A percentile compares a stretch with the other conserved stretches of the same genome.
These are phyloP conservation scores for Scleroderma bovista DNA, from an alignment of 768 basidiomycete genomes.

Conservation along the genomic window DNA sequence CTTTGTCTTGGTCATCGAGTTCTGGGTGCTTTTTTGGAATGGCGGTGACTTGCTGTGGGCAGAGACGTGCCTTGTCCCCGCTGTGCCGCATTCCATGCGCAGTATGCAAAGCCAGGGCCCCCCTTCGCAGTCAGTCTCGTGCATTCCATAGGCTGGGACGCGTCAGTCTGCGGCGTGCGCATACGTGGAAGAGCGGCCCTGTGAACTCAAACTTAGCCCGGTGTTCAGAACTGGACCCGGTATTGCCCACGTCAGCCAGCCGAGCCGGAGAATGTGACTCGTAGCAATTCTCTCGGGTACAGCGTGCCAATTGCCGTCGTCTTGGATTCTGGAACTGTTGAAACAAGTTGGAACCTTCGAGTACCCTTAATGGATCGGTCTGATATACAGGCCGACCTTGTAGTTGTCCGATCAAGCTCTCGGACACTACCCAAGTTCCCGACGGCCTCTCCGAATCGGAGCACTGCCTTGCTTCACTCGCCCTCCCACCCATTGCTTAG, in stretches of 20 bases:
- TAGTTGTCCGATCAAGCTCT: neutral
- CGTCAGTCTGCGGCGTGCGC: neutral
- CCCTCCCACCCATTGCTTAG: too few species aligned
- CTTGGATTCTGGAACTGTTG: too few species aligned
- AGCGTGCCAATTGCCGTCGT: too few species aligned
- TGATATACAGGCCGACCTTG: neutral
- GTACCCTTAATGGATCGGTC: neutral
- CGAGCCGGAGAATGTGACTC: neutral
- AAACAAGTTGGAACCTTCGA: too few species aligned
- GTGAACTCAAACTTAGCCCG: neutral
- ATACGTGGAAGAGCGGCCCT: neutral
- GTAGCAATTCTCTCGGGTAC: neutral
- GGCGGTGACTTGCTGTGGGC: neutral
- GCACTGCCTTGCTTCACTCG: too few species aligned
- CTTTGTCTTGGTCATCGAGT: neutral
- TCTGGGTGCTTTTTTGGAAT: too few species aligned
- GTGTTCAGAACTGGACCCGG: neutral
- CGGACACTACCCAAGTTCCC: neutral
- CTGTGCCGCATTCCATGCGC: neutral
- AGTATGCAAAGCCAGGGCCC: neutral
- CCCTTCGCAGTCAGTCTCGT: neutral
- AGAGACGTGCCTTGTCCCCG: neutral
- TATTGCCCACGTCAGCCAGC: too few species aligned
- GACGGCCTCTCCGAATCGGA: neutral
- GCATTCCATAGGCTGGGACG: neutral